Conservation (phyloP, 164 flowering plant genomes). For the Platanus orientalis region DNA sequence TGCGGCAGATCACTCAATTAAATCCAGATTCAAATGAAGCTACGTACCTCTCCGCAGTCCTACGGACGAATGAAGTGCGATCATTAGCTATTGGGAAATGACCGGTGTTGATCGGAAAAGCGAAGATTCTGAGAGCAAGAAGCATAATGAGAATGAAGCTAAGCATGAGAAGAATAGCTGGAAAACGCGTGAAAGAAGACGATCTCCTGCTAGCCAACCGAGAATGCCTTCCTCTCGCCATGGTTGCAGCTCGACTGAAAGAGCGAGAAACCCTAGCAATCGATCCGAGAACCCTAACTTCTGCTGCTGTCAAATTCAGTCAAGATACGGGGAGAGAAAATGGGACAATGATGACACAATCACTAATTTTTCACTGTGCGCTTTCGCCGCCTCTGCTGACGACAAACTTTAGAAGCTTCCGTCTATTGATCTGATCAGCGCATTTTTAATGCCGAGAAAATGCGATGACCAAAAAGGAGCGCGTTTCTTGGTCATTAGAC, state of each 20-base stretch:
- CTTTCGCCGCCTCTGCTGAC: no score
- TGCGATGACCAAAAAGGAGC: no score
- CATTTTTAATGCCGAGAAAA: no score
- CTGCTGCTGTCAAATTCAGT: no score
- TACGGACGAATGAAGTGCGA: conserved; percentile 44
- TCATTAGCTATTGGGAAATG: conserved; percentile 37
- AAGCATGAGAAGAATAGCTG: conserved; percentile 48
- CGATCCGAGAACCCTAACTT: no score
- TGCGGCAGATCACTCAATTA: neutral
- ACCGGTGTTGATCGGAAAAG: conserved; percentile 40
- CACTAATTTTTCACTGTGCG: no score
- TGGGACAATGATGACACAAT: no score
- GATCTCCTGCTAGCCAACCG: conserved; percentile 36
- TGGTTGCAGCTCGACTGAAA: conserved; percentile 10
- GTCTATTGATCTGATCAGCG: no score
- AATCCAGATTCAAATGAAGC: neutral
- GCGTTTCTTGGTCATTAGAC: no score
- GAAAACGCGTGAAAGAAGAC: conserved; percentile 40
- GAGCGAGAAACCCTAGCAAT: neutral
- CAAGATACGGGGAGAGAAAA: no score
- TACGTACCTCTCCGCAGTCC: conserved; percentile 20
- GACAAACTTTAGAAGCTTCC: no score
- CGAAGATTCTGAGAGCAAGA: conserved; percentile 64
- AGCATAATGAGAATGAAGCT: conserved; percentile 51
- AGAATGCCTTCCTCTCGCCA: conserved; percentile 49